Conservation (phyloP, 805 yeast genomes). For the Pichia membranifaciens region DNA sequence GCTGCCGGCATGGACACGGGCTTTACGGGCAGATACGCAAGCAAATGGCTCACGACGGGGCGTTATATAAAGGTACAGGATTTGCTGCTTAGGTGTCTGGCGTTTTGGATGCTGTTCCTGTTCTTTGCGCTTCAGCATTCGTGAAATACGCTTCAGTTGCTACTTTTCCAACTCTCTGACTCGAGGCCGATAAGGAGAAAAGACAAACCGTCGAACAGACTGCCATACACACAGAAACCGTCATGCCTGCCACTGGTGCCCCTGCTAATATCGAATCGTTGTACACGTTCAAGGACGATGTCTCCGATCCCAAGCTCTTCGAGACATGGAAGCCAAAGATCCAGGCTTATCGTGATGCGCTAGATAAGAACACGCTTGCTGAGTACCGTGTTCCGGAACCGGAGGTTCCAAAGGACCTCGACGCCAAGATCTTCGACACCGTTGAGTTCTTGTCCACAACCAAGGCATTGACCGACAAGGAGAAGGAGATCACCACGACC, state of each 20-base stretch:
- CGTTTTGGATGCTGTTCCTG: too few species aligned
- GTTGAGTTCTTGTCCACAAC: conserved; percentile 31
- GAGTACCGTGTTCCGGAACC: conserved; percentile 29
- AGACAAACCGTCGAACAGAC: background rate
- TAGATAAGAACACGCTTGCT: conserved; percentile 20
- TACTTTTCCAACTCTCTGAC: too few species aligned
- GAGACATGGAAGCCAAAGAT: conserved; percentile 43
- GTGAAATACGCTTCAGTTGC: too few species aligned
- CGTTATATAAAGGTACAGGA: too few species aligned
- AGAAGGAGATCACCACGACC: conserved; percentile 38
- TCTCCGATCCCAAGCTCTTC: conserved; percentile 35
- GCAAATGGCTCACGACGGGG: too few species aligned
- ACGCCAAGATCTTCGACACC: conserved; percentile 32
- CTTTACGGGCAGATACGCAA: too few species aligned
- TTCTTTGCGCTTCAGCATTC: too few species aligned
- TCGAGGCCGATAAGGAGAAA: too few species aligned
- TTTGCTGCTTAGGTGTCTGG: too few species aligned
- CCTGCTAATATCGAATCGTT: conserved; percentile 24
- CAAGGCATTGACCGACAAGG: conserved; percentile 30
- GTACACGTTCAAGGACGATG: conserved; percentile 30
- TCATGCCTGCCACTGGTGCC: conserved; percentile 19
- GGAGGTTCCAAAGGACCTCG: conserved; percentile 32
- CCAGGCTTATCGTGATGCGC: conserved; percentile 33
- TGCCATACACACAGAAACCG: background rate
- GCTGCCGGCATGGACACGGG: too few species aligned